phyloP scores from a whole-genome alignment of 306 rosid species.

The Astragalus membranaceus region DNA sequence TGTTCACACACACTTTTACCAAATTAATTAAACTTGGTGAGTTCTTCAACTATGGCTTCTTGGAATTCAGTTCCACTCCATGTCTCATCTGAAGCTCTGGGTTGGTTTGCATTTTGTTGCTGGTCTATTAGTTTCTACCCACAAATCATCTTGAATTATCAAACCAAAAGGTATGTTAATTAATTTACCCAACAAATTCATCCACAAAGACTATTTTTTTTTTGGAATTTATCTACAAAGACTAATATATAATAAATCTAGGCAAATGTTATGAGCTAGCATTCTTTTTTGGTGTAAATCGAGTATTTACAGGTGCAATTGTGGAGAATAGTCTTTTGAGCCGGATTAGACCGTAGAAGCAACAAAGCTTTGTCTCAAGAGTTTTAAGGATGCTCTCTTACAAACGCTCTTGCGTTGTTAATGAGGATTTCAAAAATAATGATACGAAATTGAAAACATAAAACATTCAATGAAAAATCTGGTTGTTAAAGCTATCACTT shows the following conservation, averaged over 20 bases:
- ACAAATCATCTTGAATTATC: conserved; percentile 5
- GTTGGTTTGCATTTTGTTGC: conserved; percentile 15
- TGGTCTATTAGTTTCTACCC: conserved; percentile 26
- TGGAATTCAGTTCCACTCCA: conserved; percentile 4
- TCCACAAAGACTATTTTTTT: no score
- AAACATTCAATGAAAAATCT: not conserved
- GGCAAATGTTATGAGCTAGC: no score
- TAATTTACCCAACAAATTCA: not conserved
- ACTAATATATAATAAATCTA: no score
- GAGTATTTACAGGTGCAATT: no score
- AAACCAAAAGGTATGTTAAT: conserved; percentile 11
- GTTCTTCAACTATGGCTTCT: conserved; percentile 3
- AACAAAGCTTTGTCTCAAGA: no score
- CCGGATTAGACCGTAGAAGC: no score
- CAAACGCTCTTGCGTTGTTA: no score
- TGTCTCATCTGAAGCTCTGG: conserved; percentile 11
- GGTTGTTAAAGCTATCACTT: not conserved
- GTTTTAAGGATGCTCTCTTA: no score
- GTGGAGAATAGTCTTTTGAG: no score
- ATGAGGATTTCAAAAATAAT: no score
- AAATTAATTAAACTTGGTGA: not conserved
- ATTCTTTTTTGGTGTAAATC: no score
- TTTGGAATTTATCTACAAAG: no score
- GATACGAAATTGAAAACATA: not conserved
- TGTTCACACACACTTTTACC: not conserved